Evolutionary conservation across 2,329 filamentous ascomycete species (phyloP), one percentile per base, ranked within the genome.

Genomic region (Aquanectria penicillioides): DNA sequence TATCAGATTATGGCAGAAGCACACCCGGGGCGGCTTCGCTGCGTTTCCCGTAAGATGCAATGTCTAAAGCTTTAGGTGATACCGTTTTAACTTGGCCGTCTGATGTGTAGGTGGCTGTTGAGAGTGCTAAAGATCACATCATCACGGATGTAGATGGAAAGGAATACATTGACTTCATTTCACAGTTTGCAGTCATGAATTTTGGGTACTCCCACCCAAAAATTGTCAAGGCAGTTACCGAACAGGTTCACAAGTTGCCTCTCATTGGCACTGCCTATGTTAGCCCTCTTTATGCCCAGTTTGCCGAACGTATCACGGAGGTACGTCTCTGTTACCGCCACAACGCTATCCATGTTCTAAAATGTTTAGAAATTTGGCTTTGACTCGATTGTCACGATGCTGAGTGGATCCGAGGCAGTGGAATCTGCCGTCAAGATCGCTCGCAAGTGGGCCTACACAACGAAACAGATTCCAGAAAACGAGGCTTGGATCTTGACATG

Each of bases 361-460:
- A 26, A 9, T 3, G 12, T 2, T 22, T 22, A 59, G 52, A 60
- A 60, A 51, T 60, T 60, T 15, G 57, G 57, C 1, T 57, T 47
- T 15, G 57, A 60, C 9, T 57, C 22, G 3, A 48, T 60, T 9
- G 53, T 33, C 5, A 60, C 52, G 7, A 61, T 61, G 53, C 40
- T 57, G 6, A 57, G 46, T n/a, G 57, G 23, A 11, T 55, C 37
- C 5, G 31, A 37, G 18, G 33, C 59, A 4, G 49, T 60, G 10
- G 56, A 64, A 22, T 55, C 53, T 3, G 61, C 58, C 4, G 38
- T 63, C 28, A 63, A 63, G 43, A 51, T 58, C 37, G 49, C 58
- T 4, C 53, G 61, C 6, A 63, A 61, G 29, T 63, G 58, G 61
- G 61, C 58, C 8, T 63, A 63, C 9, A 54, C 51, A 17, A 50